Base-by-base conservation (phyloP, 2,329 filamentous ascomycete genomes). In the Apiospora aurea region DNA sequence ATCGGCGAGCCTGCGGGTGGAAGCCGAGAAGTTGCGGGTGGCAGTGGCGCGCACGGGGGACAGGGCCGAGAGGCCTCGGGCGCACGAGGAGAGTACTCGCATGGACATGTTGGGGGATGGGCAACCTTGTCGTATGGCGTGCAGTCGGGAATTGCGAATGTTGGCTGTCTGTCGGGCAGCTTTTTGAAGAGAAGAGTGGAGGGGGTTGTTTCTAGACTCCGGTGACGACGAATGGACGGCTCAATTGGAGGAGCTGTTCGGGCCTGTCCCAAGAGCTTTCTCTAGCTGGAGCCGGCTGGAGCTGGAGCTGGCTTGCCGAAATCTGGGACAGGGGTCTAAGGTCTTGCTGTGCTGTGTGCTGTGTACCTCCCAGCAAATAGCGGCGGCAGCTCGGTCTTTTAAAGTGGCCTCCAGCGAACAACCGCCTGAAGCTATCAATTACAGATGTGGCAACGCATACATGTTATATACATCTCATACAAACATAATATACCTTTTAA, bases 11-110 rank as follows among this genome's bases (percentile, higher is more conserved):
- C 80, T 78, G 71, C 80, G 80, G 26, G 83, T 75, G 49, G 87
- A 87, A 67, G 86, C 87, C 84, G 86, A 85, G 81, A 90, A 90
- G 79, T 77, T 79, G 72, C 85, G 84, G 69, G 78, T 71, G 67
- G 78, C 76, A 73, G 75, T 74, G 72, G 73, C 61, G 73, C 75
- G 73, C 72, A 76, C 73, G 72, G 72, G 67, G 67, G 67, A 69
- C 47, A 70, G 29, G n/a, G 71, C 70, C 51, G 66, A 43, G 72
- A 74, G 51, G 44, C 66, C 14, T 49, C 72, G 73, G 24, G 70
- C 61, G 16, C 70, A 69, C 14, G 78, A 75, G 69, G 83, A 78
- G 69, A 87, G 75, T 70, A 86, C 77, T 84, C 83, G 84, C 76
- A 87, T 83, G 73, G 84, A 80, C 87, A 88, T 89, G 68, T 13